Percentiles rank a stretch among this genome's conserved stretches.
Conservation (phyloP, 495 filamentous ascomycete genomes). For the Neurospora sublineolata region DNA sequence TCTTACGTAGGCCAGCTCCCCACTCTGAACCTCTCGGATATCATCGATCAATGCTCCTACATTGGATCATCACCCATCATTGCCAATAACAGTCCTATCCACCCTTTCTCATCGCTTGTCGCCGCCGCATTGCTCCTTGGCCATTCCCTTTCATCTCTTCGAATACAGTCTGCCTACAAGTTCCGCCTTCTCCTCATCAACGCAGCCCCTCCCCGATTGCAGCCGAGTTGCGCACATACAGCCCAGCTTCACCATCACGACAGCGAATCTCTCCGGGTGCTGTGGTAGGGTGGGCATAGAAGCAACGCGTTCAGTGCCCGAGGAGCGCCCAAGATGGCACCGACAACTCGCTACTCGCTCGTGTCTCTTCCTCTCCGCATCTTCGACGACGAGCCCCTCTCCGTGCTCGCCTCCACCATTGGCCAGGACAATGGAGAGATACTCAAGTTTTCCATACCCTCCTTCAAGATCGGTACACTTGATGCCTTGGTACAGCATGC, state of each 20-base stretch:
- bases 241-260: not conserved
- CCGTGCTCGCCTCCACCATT: conserved; percentile 59
- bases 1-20: not conserved
- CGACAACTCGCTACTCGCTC: conserved; percentile 30
- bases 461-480: conserved; percentile 94
- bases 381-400: conserved; percentile 64
- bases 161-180: not conserved
- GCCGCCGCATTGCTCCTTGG: not conserved
- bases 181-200: not conserved
- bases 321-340: not conserved
- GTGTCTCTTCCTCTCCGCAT: conserved; percentile 37
- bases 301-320: not conserved
- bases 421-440: conserved; percentile 64
- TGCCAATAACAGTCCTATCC: not conserved
- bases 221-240: not conserved
- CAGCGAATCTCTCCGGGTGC: not conserved
- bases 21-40: not conserved
- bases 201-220: not conserved
- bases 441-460: conserved; percentile 69
- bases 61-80: not conserved
- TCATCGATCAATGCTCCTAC: not conserved
- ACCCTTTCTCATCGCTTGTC: not conserved
- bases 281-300: not conserved
- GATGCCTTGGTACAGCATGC: conserved; percentile 95
- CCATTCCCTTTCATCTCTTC: not conserved